Percentiles rank a stretch among this genome's conserved stretches.
Conservation (phyloP, 2,329 filamentous ascomycete genomes). For the Trichoderma asperellum region DNA sequence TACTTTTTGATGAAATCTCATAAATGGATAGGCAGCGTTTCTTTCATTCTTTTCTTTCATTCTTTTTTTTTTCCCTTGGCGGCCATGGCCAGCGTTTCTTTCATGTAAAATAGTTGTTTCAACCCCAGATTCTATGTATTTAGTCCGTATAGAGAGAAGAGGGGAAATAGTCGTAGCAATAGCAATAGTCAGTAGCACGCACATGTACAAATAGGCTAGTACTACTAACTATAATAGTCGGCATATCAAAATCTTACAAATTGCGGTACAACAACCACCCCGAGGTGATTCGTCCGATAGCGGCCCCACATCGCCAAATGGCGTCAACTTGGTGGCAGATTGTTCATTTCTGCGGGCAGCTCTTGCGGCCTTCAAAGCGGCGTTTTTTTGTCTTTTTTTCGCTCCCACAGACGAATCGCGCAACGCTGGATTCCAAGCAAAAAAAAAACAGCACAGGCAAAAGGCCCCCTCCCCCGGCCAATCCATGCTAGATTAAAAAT, state of each 20-base stretch:
- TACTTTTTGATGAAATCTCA: too few species aligned
- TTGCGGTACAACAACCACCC: not conserved
- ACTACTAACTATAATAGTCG: too few species aligned
- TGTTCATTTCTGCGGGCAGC: slow-evolving; percentile 13
- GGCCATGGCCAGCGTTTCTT: too few species aligned
- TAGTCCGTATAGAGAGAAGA: not conserved
- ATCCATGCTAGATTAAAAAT: slow-evolving; percentile 31
- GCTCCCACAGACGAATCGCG: not conserved
- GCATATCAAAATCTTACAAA: too few species aligned
- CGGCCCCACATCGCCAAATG: slow-evolving; percentile 21
- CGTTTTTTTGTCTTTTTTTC: not conserved
- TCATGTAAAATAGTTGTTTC: too few species aligned
- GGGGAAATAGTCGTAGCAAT: too few species aligned
- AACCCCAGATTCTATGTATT: not conserved
- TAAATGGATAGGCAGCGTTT: too few species aligned
- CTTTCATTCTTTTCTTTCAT: too few species aligned
- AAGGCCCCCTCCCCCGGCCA: not conserved
- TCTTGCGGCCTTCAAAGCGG: not conserved
- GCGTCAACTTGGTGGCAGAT: slow-evolving; percentile 28
- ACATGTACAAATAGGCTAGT: too few species aligned
- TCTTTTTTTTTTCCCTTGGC: too few species aligned
- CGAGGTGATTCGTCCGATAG: slow-evolving; percentile 11
- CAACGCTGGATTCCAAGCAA: not conserved
- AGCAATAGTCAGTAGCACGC: not conserved
- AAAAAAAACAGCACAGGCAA: not conserved